Evolutionary conservation across 2,329 filamentous ascomycete species (phyloP), one percentile per base, ranked within the genome.

Genomic region (Podosphaera fusca): DNA sequence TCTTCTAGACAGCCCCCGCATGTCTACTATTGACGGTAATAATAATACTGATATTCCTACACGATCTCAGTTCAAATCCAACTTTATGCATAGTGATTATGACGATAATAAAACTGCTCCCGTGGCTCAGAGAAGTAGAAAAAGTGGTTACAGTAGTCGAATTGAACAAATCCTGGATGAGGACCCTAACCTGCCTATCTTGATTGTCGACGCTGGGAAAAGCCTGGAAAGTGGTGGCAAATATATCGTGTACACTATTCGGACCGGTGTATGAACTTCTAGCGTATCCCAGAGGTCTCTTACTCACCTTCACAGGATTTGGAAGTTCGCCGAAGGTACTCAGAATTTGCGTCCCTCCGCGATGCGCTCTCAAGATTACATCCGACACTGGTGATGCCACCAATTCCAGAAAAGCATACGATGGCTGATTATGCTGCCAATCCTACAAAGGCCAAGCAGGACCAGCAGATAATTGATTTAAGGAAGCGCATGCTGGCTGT

Each of bases 371-470:
- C 89, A 52, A 85, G 85, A 64, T 77, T 98, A 60, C 94, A 98
- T 67, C 92, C 94, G 6, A 98, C 92, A 0, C 77, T 98, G 47
- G 85, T 98, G 64, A 85, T 98, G 56, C 94, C 92, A 6, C 92
- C 92, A 2, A 98, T 98, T 65, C 92, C 92, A 30, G 94, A 98
- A 72, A 98, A 98, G 70, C 92, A 98, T 70, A 92, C 88, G 51
- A 94, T 98, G 84, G 90, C 90, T 60, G 92, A 98, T 69, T 98
- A 98, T 67, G 92, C 92, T 14, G 89, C 94, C 34, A 96, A 95
- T 65, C 92, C 94, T 1, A 98, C 92, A 42, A 95, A 90, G 65
- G 94, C 94, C 21, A 98, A 95, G 69, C 90, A 98, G 70, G 94
- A 98, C 68, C 84, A 88, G 58, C 86, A 90, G 59, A 98, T 96